Percentiles rank a stretch among this genome's conserved stretches.
Conservation (phyloP, 345 rosid genomes). For the Isatis tinctoria region DNA sequence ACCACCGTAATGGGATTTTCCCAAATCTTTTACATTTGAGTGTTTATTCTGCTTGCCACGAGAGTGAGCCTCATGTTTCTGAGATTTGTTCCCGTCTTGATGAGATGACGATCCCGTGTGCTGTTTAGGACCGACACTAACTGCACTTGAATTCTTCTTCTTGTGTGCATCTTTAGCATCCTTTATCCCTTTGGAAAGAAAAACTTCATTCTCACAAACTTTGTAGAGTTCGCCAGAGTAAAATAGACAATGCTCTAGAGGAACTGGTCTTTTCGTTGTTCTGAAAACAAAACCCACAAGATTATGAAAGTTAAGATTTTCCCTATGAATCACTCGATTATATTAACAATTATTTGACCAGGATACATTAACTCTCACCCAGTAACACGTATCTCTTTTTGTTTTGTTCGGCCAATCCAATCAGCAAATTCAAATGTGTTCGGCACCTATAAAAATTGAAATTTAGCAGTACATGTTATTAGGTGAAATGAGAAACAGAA, state of each 20-base stretch:
- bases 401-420: slow-evolving; percentile 97
- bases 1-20: slow-evolving; percentile 46
- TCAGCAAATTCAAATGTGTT: slow-evolving; percentile 93
- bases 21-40: slow-evolving; percentile 50
- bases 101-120: slow-evolving; percentile 46
- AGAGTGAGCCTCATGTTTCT: slow-evolving; percentile 58
- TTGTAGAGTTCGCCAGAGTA: slow-evolving; percentile 84
- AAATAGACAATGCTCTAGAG: slow-evolving; percentile 89
- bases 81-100: slow-evolving; percentile 56
- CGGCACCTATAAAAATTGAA: slow-evolving; percentile 59
- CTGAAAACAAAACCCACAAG: slow-evolving; percentile 39
- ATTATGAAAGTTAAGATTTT: not conserved
- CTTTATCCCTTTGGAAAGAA: slow-evolving; percentile 64
- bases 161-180: slow-evolving; percentile 74
- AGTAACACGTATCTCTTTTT: slow-evolving; percentile 84
- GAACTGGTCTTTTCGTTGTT: slow-evolving; percentile 94
- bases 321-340: not conserved
- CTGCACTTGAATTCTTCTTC: slow-evolving; percentile 58
- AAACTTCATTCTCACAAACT: slow-evolving; percentile 69
- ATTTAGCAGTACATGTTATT: not conserved
- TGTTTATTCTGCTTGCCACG: slow-evolving; percentile 73
- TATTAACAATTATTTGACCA: slow-evolving; percentile 2
- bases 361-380: slow-evolving; percentile 51
- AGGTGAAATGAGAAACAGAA: not conserved
- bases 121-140: slow-evolving; percentile 42